Conservation (phyloP, 2,329 filamentous ascomycete genomes). For the Coleophoma crateriformis region DNA sequence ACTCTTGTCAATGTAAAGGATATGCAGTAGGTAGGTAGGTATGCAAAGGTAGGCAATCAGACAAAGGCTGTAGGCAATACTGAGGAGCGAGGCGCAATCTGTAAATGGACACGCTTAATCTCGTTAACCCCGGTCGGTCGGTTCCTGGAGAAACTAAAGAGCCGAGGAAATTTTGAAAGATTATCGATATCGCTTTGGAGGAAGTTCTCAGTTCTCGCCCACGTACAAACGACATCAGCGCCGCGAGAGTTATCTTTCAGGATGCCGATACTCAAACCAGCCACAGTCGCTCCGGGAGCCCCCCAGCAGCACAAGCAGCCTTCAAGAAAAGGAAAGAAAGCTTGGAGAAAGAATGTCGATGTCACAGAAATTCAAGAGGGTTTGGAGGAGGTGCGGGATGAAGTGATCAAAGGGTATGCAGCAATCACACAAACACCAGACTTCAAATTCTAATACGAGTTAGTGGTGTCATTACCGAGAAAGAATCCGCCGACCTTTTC, state of each 20-base stretch:
- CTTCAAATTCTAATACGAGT: conserved; percentile 7
- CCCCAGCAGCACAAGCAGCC: conserved; percentile 82
- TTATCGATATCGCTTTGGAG: neutral
- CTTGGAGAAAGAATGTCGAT: conserved; percentile 98
- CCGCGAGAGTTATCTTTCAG: neutral
- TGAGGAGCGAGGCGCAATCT: neutral
- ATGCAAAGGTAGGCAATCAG: neutral
- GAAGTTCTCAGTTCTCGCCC: neutral
- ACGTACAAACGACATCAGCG: neutral
- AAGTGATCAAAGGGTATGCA: conserved; percentile 79
- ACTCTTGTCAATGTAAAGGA: neutral
- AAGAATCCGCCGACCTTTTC: conserved; percentile 79
- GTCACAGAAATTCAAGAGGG: conserved; percentile 80
- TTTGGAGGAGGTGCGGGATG: conserved; percentile 76
- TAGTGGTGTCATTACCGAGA: conserved; percentile 82
- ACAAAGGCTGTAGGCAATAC: neutral
- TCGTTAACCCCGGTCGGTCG: neutral
- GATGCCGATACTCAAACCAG: conserved; percentile 27
- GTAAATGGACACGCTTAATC: neutral
- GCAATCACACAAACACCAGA: too few species aligned
- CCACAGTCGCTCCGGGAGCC: conserved; percentile 45
- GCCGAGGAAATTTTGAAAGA: neutral
- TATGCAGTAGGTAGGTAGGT: neutral
- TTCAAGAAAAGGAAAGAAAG: conserved; percentile 96
- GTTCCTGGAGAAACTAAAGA: neutral